These are phyloP conservation scores for Aspergillus awamori DNA, from an alignment of 2,329 filamentous ascomycete genomes.

Conservation along the genomic window DNA sequence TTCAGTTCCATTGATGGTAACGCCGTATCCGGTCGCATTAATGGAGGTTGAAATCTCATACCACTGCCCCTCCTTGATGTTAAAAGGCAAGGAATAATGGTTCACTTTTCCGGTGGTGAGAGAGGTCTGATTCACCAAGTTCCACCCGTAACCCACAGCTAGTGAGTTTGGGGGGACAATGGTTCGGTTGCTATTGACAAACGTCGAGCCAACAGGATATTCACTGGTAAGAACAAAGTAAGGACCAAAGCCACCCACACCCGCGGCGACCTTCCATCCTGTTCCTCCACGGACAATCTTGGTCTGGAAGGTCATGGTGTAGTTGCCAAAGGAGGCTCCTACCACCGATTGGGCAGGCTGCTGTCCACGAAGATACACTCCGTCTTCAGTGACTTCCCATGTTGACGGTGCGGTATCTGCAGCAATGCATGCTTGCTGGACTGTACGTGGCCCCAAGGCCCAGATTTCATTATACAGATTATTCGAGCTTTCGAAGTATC, in stretches of 20 bases:
- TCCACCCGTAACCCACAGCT: slow-evolving; percentile 12
- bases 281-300: slow-evolving; percentile 21
- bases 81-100: slow-evolving; percentile 1
- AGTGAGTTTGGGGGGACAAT: slow-evolving; percentile 11
- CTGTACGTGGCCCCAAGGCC: slow-evolving; percentile 19
- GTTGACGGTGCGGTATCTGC: slow-evolving; percentile 17
- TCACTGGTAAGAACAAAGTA: slow-evolving; percentile 20
- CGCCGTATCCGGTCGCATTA: background rate
- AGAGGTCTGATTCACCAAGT: slow-evolving; percentile 13
- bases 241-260: slow-evolving; percentile 19
- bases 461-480: slow-evolving; percentile 22
- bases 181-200: slow-evolving; percentile 11
- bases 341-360: slow-evolving; percentile 17
- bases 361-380: slow-evolving; percentile 17
- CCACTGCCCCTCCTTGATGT: slow-evolving; percentile 5
- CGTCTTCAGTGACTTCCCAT: slow-evolving; percentile 17
- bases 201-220: slow-evolving; percentile 6
- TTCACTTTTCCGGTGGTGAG: slow-evolving; percentile 7
- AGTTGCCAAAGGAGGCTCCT: slow-evolving; percentile 16
- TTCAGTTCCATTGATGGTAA: background rate
- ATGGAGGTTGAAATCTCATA: background rate
- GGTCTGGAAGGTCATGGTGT: slow-evolving; percentile 19
- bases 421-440: slow-evolving; percentile 21
- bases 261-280: slow-evolving; percentile 20
- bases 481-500: slow-evolving; percentile 17